Evolutionary conservation across 305 asterid species (phyloP).

Genomic region (Solanum chacoense): DNA sequence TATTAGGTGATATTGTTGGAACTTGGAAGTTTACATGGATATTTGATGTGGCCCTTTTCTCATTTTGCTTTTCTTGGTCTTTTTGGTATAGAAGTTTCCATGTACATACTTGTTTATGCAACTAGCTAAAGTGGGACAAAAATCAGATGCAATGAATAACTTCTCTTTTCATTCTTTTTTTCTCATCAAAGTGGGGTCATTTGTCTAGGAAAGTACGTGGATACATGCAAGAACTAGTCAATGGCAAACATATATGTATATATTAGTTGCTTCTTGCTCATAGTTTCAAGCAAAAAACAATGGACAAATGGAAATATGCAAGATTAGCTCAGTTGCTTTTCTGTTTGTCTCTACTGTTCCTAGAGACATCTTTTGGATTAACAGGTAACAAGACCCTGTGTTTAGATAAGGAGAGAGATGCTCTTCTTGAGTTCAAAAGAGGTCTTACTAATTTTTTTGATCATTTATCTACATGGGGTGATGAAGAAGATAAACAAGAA

Average conservation of each 20-base stretch:
- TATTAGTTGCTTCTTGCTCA: not conserved
- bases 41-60: not conserved
- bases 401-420: constrained; percentile 10
- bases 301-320: not conserved
- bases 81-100: not conserved
- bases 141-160: not conserved
- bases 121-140: not conserved
- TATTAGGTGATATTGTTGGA: not conserved
- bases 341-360: not conserved
- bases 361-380: not conserved
- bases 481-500: constrained; percentile 2
- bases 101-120: not conserved
- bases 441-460: constrained; percentile 8
- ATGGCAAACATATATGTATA: not conserved
- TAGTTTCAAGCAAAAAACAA: not conserved
- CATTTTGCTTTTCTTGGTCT: not conserved
- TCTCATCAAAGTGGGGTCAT: not conserved
- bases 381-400: not conserved
- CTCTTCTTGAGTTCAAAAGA: constrained; percentile 19
- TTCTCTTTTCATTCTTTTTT: not conserved
- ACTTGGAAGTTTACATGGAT: not conserved
- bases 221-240: not conserved
- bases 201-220: not conserved
- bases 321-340: not conserved
- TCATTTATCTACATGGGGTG: constrained; percentile 16